phyloP scores from a whole-genome alignment of 805 yeast species.

The Saccharomycopsis sp. region DNA sequence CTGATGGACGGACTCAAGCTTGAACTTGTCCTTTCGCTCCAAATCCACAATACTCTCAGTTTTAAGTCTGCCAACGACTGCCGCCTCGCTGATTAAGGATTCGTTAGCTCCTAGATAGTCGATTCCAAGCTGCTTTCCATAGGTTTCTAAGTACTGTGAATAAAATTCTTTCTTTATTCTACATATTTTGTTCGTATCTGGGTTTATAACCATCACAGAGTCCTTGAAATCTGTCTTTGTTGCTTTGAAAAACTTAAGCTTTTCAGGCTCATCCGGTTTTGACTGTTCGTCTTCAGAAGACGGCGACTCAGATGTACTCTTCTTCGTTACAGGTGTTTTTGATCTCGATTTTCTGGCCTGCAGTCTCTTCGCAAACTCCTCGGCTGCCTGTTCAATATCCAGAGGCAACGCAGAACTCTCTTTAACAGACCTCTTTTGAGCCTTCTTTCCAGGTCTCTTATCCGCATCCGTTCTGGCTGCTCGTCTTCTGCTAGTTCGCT shows the following conservation, averaged over 20 bases:
- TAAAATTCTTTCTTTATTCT: slow-evolving; percentile 18
- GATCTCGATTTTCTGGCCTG: background rate
- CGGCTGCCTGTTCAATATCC: background rate
- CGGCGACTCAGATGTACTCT: background rate
- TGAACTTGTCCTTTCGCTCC: slow-evolving; percentile 24
- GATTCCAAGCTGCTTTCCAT: background rate
- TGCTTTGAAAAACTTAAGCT: slow-evolving; percentile 1
- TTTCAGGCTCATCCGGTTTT: background rate
- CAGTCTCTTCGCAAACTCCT: background rate
- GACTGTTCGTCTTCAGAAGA: background rate
- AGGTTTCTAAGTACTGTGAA: slow-evolving; percentile 19
- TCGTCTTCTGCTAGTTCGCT: background rate
- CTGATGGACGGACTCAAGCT: slow-evolving; percentile 32
- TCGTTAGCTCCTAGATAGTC: slow-evolving; percentile 21
- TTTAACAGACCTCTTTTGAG: background rate
- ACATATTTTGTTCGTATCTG: slow-evolving; percentile 6
- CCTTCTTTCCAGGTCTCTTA: background rate
- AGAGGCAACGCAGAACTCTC: background rate
- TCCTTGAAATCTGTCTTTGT: slow-evolving; percentile 2
- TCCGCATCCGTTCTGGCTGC: background rate
- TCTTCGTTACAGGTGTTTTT: background rate
- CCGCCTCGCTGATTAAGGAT: slow-evolving; percentile 20
- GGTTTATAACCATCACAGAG: slow-evolving; percentile 11
- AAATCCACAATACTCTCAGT: slow-evolving; percentile 18
- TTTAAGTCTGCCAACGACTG: slow-evolving; percentile 20